Base-by-base conservation (phyloP, 2,329 filamentous ascomycete species). In the Moelleriella libera region DNA sequence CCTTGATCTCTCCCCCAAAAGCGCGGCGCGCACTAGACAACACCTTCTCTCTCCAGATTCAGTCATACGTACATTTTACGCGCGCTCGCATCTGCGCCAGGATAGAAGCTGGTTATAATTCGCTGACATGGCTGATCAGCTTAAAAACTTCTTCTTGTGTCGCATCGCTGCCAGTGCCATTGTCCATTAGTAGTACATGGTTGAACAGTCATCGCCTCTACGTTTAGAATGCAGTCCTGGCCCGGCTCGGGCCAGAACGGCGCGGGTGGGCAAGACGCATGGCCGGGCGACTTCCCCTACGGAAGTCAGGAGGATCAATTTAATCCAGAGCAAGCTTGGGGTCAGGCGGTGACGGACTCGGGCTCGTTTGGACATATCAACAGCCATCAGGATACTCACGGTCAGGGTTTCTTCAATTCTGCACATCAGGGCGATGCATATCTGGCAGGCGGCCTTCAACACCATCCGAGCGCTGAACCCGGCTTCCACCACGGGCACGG, bases 191-290 rank as follows among this genome's bases (percentile, higher is more conserved):
- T 49, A 50, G 50, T 51, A 52, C 53, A 51, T 55, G 51, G 49
- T 55, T 50, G 49, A 30, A 11, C 43, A 49, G 46, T 48, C 49
- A 50, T 55, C 52, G 48, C 54, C 52, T 48, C 52, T 52, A 50
- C 53, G 49, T 43, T 49, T 57, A 60, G 57, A 51, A 68, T 68
- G 65, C 65, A 68, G 61, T 64, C 65, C 50, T 68, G 65, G 65
- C 53, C 63, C 41, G 58, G 58, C 48, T 54, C 59, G 49, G 58
- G 61, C 54, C 64, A 66, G 54, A 62, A 59, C 47, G 65, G 63
- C 54, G 54, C 60, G 46, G 61, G 64, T 48, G 62, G 59, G 47
- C 59, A 60, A 47, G 57, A 57, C 46, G 58, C 59, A 41, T 68
- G 65, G 65, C 58, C 61, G 48, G 49, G 57, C 44, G 59, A 56